Percentiles rank a stretch among this genome's conserved stretches.
phyloP scores from a whole-genome alignment of 1,284 basidiomycete species.

The Fistulinella staudtii region DNA sequence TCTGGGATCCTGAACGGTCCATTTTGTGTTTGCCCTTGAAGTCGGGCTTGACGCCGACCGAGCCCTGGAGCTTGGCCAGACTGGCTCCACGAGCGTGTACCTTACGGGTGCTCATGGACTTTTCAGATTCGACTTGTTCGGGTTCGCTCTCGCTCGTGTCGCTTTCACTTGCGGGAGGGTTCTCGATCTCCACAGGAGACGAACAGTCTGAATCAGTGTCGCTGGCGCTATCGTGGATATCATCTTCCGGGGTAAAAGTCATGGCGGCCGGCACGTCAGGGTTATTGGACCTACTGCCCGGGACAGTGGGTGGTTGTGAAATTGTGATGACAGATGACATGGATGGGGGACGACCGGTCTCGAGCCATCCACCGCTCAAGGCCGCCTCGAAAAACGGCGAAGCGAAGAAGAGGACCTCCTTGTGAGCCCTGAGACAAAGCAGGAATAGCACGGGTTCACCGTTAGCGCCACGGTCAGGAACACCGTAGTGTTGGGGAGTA shows the following conservation, averaged over 20 bases:
- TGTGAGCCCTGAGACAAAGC: constrained; percentile 63
- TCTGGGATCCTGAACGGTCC: constrained; percentile 24
- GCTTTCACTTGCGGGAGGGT: constrained; percentile 23
- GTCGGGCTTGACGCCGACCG: constrained; percentile 8
- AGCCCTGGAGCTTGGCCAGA: constrained; percentile 46
- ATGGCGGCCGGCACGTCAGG: constrained; percentile 47
- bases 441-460: constrained; percentile 5
- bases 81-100: constrained; percentile 39
- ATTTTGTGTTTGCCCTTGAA: constrained; percentile 17
- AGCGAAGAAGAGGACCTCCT: constrained; percentile 79
- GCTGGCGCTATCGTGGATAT: constrained; percentile 34
- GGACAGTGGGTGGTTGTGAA: constrained; percentile 61
- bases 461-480: too few relatives aligned
- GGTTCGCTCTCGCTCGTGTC: constrained; percentile 38
- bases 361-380: constrained; percentile 75
- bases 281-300: constrained; percentile 41
- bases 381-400: constrained; percentile 86
- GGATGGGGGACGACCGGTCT: constrained; percentile 66
- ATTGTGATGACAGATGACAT: constrained; percentile 80
- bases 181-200: constrained; percentile 35
- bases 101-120: constrained; percentile 20
- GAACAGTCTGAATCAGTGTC: constrained; percentile 31
- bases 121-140: constrained; percentile 29
- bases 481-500: background rate
- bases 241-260: constrained; percentile 54